These are phyloP conservation scores for Cladosporium sp. DNA, from an alignment of 2,329 filamentous ascomycete species.

Conservation along the genomic window DNA sequence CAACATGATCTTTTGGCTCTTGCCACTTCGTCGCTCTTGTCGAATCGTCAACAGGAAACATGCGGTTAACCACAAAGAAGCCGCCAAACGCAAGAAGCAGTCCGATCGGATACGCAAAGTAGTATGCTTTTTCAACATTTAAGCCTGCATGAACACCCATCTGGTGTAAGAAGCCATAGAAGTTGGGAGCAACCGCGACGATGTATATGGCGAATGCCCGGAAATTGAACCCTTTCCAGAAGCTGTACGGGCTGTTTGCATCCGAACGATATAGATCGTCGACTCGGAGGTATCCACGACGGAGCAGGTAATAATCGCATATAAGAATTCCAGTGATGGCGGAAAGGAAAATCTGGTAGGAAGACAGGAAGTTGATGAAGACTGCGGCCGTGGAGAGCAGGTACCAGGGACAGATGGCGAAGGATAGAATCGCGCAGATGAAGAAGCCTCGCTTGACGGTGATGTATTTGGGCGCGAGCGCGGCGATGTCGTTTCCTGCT, in stretches of 20 bases:
- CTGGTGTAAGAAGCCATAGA: background rate
- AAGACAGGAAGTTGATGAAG: conserved; percentile 86
- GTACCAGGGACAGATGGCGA: conserved; percentile 85
- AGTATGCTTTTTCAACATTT: background rate
- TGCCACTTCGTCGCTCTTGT: background rate
- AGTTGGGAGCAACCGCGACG: background rate
- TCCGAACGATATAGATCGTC: conserved; percentile 62
- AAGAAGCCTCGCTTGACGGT: conserved; percentile 82
- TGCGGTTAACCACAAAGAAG: background rate
- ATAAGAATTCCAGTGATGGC: conserved; percentile 90
- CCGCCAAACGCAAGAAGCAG: background rate
- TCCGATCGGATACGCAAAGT: background rate
- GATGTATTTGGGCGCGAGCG: conserved; percentile 50
- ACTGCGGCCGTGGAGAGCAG: conserved; percentile 70
- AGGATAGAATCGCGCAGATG: conserved; percentile 72
- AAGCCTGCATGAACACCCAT: background rate
- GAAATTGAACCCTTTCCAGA: background rate
- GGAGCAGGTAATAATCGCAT: conserved; percentile 80
- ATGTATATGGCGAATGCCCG: background rate
- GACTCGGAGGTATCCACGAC: conserved; percentile 74
- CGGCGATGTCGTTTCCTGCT: conserved; percentile 52
- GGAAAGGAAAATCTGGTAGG: conserved; percentile 90
- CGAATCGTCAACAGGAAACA: background rate
- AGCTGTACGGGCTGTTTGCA: background rate
- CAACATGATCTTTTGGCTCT: background rate